Percentiles rank a stretch among this genome's conserved stretches.
Conservation (phyloP, 495 filamentous ascomycete genomes). For the Aspergillus bridgeri region DNA sequence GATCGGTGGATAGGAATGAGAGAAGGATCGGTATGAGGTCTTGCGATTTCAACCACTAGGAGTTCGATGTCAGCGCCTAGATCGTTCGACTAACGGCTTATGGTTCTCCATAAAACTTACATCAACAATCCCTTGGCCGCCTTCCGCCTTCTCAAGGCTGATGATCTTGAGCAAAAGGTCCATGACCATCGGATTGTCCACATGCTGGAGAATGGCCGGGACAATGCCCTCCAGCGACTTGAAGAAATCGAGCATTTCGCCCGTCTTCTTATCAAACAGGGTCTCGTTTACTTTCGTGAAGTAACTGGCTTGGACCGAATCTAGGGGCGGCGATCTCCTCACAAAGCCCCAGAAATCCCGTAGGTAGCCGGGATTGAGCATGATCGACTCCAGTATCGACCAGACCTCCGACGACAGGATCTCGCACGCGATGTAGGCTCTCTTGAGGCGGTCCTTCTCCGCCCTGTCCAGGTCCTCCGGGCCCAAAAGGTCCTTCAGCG, state of each 20-base stretch:
- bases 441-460: conserved; percentile 86
- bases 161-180: conserved; percentile 97
- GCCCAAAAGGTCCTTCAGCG: conserved; percentile 46
- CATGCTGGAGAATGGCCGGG: conserved; percentile 82
- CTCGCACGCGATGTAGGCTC: conserved; percentile 88
- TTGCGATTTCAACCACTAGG: conserved; percentile 88
- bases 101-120: conserved; percentile 48
- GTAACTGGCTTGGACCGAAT: conserved; percentile 90
- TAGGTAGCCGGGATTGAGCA: conserved; percentile 75
- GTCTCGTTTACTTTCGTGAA: conserved; percentile 99
- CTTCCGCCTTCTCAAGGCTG: conserved; percentile 89
- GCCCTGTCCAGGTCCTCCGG: conserved; percentile 63
- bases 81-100: background rate
- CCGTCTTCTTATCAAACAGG: conserved; percentile 93
- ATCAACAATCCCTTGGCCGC: conserved; percentile 90
- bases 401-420: conserved; percentile 94
- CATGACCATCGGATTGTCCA: conserved; percentile 99
- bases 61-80: conserved; percentile 21
- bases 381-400: conserved; percentile 88
- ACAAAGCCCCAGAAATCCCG: conserved; percentile 89
- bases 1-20: conserved; percentile 78
- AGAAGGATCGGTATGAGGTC: conserved; percentile 86
- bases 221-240: conserved; percentile 79
- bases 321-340: conserved; percentile 72
- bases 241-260: conserved; percentile 88